Conservation (phyloP, 2,329 filamentous ascomycete genomes). For the Fusarium sp. region DNA sequence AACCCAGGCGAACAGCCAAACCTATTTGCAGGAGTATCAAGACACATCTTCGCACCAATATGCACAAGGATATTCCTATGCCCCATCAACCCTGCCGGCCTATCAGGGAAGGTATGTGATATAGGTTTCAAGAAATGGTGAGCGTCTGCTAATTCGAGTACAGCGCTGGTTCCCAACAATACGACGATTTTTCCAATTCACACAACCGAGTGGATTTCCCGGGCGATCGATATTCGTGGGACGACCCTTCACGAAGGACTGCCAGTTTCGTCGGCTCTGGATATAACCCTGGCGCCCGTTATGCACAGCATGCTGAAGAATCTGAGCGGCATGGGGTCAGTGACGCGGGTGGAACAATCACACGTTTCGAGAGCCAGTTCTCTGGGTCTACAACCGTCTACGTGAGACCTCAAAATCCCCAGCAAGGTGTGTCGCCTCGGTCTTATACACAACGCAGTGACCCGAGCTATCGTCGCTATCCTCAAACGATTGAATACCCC, state of each 20-base stretch:
- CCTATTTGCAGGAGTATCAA: neutral
- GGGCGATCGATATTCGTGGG: neutral
- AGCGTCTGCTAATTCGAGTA: slow-evolving; percentile 2
- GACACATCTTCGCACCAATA: neutral
- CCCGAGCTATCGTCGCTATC: neutral
- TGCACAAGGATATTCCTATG: neutral
- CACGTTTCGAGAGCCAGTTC: slow-evolving; percentile 13
- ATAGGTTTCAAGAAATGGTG: neutral
- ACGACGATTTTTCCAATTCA: neutral
- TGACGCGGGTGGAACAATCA: slow-evolving; percentile 1
- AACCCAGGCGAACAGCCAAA: neutral
- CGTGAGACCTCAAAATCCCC: neutral
- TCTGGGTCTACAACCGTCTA: neutral
- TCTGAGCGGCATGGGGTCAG: neutral
- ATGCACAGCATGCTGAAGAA: neutral
- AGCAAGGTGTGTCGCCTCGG: neutral
- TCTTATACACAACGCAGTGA: neutral
- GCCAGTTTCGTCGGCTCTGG: slow-evolving; percentile 6
- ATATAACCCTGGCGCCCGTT: neutral
- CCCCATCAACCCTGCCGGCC: slow-evolving; percentile 9
- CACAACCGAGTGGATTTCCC: slow-evolving; percentile 1
- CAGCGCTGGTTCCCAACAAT: neutral
- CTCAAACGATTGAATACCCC: neutral
- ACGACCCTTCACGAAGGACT: slow-evolving; percentile 7
- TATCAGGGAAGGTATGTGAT: slow-evolving; percentile 30